Percentiles rank a stretch among this genome's conserved stretches.
phyloP scores from a whole-genome alignment of 2,329 filamentous ascomycete genomes.

The Fonsecaea pedrosoi region DNA sequence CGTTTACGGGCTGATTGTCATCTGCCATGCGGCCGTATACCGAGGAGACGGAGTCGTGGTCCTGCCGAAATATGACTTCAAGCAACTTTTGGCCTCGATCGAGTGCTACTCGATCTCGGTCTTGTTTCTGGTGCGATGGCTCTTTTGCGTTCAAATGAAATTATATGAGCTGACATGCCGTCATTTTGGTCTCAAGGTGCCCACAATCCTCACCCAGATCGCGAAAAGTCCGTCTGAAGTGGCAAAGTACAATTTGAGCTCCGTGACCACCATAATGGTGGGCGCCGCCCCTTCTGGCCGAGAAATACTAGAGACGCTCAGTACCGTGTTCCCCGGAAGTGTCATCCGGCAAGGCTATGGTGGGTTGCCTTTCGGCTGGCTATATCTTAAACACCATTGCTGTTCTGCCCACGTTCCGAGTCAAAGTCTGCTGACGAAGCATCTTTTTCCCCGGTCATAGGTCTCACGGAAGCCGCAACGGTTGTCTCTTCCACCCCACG shows the following conservation, averaged over 20 bases:
- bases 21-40: slow-evolving; percentile 69
- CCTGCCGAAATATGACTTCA: slow-evolving; percentile 76
- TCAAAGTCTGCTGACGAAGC: too few species aligned
- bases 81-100: slow-evolving; percentile 67
- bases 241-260: slow-evolving; percentile 49
- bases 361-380: too few species aligned
- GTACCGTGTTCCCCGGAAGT: too few species aligned
- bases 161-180: too few species aligned
- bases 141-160: too few species aligned
- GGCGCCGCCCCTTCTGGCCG: slow-evolving; percentile 65
- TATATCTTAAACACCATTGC: too few species aligned
- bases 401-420: too few species aligned
- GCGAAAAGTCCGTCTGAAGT: neutral
- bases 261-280: slow-evolving; percentile 69
- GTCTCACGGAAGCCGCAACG: slow-evolving; percentile 75
- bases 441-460: neutral
- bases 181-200: neutral
- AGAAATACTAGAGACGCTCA: neutral
- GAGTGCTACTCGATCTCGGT: slow-evolving; percentile 71
- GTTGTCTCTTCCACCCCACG: slow-evolving; percentile 65
- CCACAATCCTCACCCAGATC: neutral
- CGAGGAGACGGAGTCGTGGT: slow-evolving; percentile 76
- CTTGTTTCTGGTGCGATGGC: slow-evolving; percentile 59
- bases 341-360: too few species aligned
- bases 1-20: slow-evolving; percentile 77